phyloP scores from a whole-genome alignment of 2,329 filamentous ascomycete species.

The Epicoccum sorghinum region DNA sequence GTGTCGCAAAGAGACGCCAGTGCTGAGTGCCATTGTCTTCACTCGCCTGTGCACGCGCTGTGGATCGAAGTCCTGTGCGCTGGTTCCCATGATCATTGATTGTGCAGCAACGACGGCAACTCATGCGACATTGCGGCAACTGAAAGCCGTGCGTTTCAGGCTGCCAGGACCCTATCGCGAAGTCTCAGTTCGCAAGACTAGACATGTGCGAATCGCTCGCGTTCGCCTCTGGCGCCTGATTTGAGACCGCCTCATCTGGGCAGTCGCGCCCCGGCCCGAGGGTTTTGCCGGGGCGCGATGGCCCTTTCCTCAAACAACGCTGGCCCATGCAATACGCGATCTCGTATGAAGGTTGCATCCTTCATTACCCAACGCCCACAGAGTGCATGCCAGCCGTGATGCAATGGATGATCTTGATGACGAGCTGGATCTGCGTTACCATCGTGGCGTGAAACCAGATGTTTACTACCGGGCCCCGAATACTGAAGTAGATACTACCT shows the following conservation, averaged over 20 bases:
- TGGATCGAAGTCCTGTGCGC: constrained; percentile 4
- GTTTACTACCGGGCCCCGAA: constrained; percentile 43
- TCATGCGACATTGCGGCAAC: constrained; percentile 4
- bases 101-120: constrained; percentile 3
- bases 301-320: constrained; percentile 6
- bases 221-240: background rate
- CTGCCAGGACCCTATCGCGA: background rate
- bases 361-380: constrained; percentile 6
- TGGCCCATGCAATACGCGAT: constrained; percentile 3
- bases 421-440: constrained; percentile 39
- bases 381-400: constrained; percentile 1
- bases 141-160: constrained; percentile 7
- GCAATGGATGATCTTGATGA: constrained; percentile 41
- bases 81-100: constrained; percentile 1
- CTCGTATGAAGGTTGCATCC: constrained; percentile 7
- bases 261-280: too few species aligned
- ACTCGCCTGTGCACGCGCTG: constrained; percentile 10
- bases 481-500: constrained; percentile 28
- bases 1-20: background rate
- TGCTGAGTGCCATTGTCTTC: background rate
- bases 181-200: background rate
- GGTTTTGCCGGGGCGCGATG: background rate
- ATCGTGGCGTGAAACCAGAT: constrained; percentile 36
- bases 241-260: background rate
- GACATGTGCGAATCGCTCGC: background rate